Evolutionary conservation across 2,329 filamentous ascomycete genomes (phyloP), one percentile per base, ranked within the genome.

Genomic region (Aspergillus novofumigatus): DNA sequence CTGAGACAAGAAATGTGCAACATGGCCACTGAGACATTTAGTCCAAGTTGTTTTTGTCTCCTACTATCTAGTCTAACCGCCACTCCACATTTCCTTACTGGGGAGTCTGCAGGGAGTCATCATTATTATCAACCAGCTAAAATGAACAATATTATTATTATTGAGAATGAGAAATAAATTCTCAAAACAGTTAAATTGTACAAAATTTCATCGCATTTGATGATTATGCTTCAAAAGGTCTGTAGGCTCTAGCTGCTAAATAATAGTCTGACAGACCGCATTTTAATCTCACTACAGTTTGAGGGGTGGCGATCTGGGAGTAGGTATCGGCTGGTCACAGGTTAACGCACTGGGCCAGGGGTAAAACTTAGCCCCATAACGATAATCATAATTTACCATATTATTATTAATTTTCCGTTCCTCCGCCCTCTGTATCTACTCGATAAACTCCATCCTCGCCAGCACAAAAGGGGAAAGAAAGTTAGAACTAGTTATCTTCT

Each of bases 311-410:
- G 42, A 45, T 45, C 20, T 45, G n/a, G 38, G 20, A 44, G 48
- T 52, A 58, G 47, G 41, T 53, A 59, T 53, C 49, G 42, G 45
- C 49, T 49, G 54, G 42, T 52, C 51, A 50, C 55, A 47, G 32
- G 47, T 29, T 41, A 53, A 58, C 54, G 58, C 63, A 61, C 59
- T 58, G 60, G 61, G 58, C 63, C 63, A 67, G 65, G 65, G 65
- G 65, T 67, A 66, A 64, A 28, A 51, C 49, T 51, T 21, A 20
- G 26, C 49, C 49, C 49, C 49, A 51, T 17, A 7, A n/a, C 7
- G 32, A 38, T 38, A 38, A 38, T 38, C 32, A 38, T 38, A 38
- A 38, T 38, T 38, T 38, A 38, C 32, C 32, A 35, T 14, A 28
- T 28, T 28, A 28, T 28, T 32, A 14, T 32, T 32, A 14, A 32